A percentile compares a stretch with the other conserved stretches of the same genome.
Conservation (phyloP, 306 rosid genomes). For the Prunus dulcis region DNA sequence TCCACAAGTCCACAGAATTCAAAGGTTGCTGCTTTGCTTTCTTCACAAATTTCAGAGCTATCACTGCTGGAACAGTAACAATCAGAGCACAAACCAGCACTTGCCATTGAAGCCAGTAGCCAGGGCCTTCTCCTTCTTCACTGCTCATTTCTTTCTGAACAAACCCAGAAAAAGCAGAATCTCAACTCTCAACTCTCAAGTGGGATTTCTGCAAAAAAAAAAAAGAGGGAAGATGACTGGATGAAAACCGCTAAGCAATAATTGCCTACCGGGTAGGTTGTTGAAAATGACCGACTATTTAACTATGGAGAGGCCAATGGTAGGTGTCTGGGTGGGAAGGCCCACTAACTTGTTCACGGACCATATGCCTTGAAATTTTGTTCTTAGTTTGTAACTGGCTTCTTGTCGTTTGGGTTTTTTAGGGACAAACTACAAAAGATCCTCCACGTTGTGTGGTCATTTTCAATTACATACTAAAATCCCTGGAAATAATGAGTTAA, state of each 20-base stretch:
- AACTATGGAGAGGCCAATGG: no score
- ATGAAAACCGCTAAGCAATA: background rate
- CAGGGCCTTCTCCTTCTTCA: background rate
- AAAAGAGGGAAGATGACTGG: background rate
- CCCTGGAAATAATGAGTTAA: no score
- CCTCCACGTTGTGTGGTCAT: no score
- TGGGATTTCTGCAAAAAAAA: background rate
- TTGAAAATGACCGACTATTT: no score
- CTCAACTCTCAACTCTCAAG: background rate
- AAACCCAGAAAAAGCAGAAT: background rate
- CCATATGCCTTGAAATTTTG: no score
- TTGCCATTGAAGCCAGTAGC: conserved; percentile 36
- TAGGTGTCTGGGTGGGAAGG: no score
- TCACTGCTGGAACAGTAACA: conserved; percentile 7
- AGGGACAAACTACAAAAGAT: no score
- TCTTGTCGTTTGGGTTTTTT: no score
- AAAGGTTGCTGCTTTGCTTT: background rate
- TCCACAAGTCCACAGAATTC: conserved; percentile 25
- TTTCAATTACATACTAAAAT: no score
- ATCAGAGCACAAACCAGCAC: conserved; percentile 26
- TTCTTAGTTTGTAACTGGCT: no score
- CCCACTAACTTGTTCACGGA: no score
- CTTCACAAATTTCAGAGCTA: conserved; percentile 13
- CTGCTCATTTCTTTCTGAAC: conserved; percentile 7
- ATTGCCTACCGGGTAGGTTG: background rate